Conservation (phyloP, 352 stramenopile species). For the Globisporangium spiculum region DNA sequence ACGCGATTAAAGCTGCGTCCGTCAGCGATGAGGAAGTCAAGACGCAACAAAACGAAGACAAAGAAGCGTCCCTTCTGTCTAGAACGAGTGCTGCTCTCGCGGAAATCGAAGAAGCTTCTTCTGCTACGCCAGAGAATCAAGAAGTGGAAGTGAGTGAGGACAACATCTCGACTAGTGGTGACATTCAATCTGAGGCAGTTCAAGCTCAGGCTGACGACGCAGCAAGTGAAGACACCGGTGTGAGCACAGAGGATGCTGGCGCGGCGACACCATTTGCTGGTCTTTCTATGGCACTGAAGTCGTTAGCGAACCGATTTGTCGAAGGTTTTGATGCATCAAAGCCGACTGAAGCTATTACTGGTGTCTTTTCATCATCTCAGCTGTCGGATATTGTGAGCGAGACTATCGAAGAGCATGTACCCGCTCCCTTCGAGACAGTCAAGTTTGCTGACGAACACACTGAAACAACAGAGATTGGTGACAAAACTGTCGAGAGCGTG, state of each 20-base stretch:
- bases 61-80: neutral
- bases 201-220: neutral
- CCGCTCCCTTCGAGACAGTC: neutral
- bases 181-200: neutral
- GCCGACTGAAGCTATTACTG: neutral
- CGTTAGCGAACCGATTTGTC: constrained; percentile 14
- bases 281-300: constrained; percentile 20
- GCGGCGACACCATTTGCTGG: constrained; percentile 9
- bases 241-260: constrained; percentile 2
- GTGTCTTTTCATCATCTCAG: neutral
- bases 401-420: neutral
- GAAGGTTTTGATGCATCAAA: constrained; percentile 11
- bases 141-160: neutral
- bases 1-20: neutral
- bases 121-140: neutral
- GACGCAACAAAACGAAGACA: neutral
- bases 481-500: neutral
- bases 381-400: neutral
- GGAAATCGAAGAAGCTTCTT: neutral
- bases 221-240: neutral
- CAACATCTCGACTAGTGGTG: neutral
- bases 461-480: neutral
- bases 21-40: neutral
- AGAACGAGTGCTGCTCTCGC: neutral
- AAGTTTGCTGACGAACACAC: neutral